Evolutionary conservation across 2,329 filamentous ascomycete genomes (phyloP).

Genomic region (Colletotrichum eremochloae): DNA sequence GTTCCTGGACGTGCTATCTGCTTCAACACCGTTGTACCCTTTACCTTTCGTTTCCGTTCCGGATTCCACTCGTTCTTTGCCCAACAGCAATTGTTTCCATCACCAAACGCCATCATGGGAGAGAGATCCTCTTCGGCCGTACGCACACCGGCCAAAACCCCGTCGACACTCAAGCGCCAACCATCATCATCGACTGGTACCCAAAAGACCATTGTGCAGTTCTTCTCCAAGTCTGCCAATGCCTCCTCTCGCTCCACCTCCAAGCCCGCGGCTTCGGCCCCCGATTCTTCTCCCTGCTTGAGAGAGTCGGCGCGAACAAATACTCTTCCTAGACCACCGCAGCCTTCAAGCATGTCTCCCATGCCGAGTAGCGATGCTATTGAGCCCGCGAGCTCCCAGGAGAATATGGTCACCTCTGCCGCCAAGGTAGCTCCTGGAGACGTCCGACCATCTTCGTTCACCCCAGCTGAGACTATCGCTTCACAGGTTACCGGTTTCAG

Average conservation of each 20-base stretch:
- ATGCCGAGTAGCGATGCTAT: slow-evolving; percentile 84
- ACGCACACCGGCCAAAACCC: slow-evolving; percentile 54
- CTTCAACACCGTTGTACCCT: neutral
- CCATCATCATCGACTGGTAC: slow-evolving; percentile 48
- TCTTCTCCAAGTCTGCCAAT: slow-evolving; percentile 58
- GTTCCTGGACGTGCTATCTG: neutral
- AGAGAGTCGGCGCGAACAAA: slow-evolving; percentile 62
- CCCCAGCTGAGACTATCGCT: slow-evolving; percentile 56
- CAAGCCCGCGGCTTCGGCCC: slow-evolving; percentile 50
- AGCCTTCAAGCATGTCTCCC: slow-evolving; percentile 72
- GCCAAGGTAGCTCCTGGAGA: slow-evolving; percentile 66
- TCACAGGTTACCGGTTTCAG: slow-evolving; percentile 59
- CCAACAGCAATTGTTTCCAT: neutral
- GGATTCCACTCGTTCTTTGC: too few relatives aligned
- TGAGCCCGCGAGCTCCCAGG: slow-evolving; percentile 76
- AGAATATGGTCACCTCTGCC: slow-evolving; percentile 66
- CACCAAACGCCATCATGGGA: slow-evolving; percentile 23
- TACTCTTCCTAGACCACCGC: slow-evolving; percentile 54
- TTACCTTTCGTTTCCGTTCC: neutral
- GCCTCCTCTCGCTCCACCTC: slow-evolving; percentile 51
- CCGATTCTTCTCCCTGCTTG: slow-evolving; percentile 53
- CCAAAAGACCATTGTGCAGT: slow-evolving; percentile 59
- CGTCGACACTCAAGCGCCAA: slow-evolving; percentile 45
- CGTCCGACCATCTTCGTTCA: slow-evolving; percentile 59
- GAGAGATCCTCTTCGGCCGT: slow-evolving; percentile 46